Evolutionary conservation across 495 filamentous ascomycete species (phyloP).

Genomic region (Hypoxylon intermedium): DNA sequence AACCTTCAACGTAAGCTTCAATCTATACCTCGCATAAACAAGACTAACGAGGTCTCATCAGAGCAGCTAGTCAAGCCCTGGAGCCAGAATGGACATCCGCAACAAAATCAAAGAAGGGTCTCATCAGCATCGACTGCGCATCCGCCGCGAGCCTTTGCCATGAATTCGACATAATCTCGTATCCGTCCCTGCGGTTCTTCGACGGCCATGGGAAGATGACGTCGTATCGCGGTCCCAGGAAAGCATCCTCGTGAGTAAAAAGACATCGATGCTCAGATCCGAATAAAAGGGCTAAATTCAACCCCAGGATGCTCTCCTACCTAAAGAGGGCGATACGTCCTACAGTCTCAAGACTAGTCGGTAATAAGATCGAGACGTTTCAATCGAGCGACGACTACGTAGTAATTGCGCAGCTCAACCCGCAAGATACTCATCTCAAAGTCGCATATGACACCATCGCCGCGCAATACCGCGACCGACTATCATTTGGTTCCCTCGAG

Average conservation of each 20-base stretch:
- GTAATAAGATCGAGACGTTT: slow-evolving; percentile 43
- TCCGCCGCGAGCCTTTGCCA: slow-evolving; percentile 46
- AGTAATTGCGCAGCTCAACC: slow-evolving; percentile 49
- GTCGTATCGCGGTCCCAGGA: slow-evolving; percentile 53
- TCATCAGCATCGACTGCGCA: slow-evolving; percentile 55
- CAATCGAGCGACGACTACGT: slow-evolving; percentile 50
- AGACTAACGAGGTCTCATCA: slow-evolving; percentile 23
- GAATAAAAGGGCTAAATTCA: slow-evolving; percentile 11
- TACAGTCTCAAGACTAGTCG: slow-evolving; percentile 38
- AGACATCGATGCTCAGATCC: slow-evolving; percentile 7
- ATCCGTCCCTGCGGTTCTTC: slow-evolving; percentile 58
- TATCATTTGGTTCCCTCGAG: slow-evolving; percentile 50
- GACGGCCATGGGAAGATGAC: slow-evolving; percentile 38
- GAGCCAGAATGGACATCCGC: slow-evolving; percentile 50
- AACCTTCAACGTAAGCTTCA: slow-evolving; percentile 44
- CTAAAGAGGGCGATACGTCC: slow-evolving; percentile 49
- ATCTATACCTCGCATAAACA: background rate
- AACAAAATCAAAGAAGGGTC: slow-evolving; percentile 33
- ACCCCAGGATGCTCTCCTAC: slow-evolving; percentile 49
- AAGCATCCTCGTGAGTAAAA: slow-evolving; percentile 47
- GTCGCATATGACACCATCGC: slow-evolving; percentile 42
- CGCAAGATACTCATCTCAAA: slow-evolving; percentile 30
- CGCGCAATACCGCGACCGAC: slow-evolving; percentile 44
- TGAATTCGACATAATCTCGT: slow-evolving; percentile 51
- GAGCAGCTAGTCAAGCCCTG: slow-evolving; percentile 46